Base-by-base conservation (phyloP, 495 filamentous ascomycete genomes). In the Daldinia grandis region DNA sequence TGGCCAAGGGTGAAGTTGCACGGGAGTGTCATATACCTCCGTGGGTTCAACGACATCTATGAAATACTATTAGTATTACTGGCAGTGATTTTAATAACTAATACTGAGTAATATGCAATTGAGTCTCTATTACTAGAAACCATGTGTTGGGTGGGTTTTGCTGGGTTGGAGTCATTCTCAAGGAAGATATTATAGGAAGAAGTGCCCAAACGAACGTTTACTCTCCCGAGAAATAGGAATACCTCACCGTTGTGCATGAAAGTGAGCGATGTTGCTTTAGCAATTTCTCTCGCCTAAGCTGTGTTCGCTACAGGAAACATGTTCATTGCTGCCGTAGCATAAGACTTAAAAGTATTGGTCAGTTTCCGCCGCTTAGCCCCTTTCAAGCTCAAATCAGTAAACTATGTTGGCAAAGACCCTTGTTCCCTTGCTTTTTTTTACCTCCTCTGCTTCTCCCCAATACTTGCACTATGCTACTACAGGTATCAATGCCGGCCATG, bases 161-260 rank as follows among this genome's bases (percentile, higher is more conserved):
- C 15, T 38, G 15, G 37, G 1, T n/a, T 4, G 4, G 5, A 14
- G 6, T n/a, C 15, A n/a, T n/a, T 40, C 5, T 12, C 14, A n/a
- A 30, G 35, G 31, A 12, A 33, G 9, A 12, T 33, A 12, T 33
- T 33, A 3, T 33, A 33, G 6, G 31, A 3, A 33, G 31, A 3
- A 3, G 10, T 33, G 6, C 9, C 31, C 31, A 33, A 33, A 33
- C 9, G 12, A 33, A 33, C n/a, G 37, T 6, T n/a, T n/a, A 15
- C 37, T 40, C 15, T 6, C 17, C 0, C 44, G 35, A 33, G 10
- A 12, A 17, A 31, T 25, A 4, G 21, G 25, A 28, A 19, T 14
- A 28, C 14, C 51, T 50, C 49, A 65, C 62, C 62, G n/a, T 65
- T 53, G n/a, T 65, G 62, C 62, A 58, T 57, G 17, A 58, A 57